Base-by-base conservation (phyloP, 2,329 filamentous ascomycete species). In the Cladosporium sp. region DNA sequence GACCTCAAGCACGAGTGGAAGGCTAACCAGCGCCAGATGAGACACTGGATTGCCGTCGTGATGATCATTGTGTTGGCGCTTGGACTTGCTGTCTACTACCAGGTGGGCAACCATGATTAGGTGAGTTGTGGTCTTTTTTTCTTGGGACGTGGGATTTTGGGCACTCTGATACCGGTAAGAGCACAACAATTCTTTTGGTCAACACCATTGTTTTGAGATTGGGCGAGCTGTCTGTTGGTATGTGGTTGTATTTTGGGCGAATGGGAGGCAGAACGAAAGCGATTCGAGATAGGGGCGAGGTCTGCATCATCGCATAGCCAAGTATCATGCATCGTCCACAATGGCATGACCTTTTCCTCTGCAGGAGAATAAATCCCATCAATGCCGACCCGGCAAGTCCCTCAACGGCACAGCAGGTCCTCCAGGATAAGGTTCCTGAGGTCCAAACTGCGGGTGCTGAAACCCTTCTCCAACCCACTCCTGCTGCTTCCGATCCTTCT, bases 391-490 rank as follows among this genome's bases (percentile, higher is more conserved):
- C 7, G 47, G 61, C 26, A 64, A 32, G 4, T 34, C 24, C 26
- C 24, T 55, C 34, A 64, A 44, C n/a, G 61, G 61, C 49, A 64
- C 54, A 30, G 61, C 61, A 64, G 32, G 12, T 3, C 44, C 59
- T 8, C 15, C 52, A 18, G 52, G 30, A 34, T 64, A 57, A 14
- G 61, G 51, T 1, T 57, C 51, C 41, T 55, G 51, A n/a, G 51
- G 61, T 7, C 51, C 61, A 47, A 58, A 64, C 26, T 38, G 59
- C 28, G 28, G 44, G 11, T 62, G 49, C 15, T 62, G 59, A 30
- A 52, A 62, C 15, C 54, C 54, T 38, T 51, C 55, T 18, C 54
- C 63, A 18, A 52, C 63, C 54, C 57, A 65, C 38, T 51, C 6
- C 41, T 51, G 54, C 52, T 58, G 36, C 26, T 57, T 55, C 4